Evolutionary conservation across 305 asterid genomes (phyloP).

Genomic region (Solanum hybrid): DNA sequence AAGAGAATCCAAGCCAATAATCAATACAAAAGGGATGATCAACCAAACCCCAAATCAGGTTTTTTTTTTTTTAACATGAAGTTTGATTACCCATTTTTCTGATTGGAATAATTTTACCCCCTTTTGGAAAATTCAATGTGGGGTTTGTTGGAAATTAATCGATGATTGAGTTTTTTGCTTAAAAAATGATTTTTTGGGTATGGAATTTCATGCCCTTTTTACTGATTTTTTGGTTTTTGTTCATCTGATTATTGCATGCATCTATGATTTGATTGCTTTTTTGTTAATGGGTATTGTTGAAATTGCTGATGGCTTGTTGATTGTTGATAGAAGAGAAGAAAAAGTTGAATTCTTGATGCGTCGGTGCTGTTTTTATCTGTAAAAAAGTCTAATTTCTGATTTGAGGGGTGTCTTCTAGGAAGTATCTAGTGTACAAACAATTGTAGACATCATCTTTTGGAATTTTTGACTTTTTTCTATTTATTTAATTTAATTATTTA

Average conservation of each 20-base stretch:
- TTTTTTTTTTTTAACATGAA: conserved; percentile 1
- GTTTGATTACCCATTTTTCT: conserved; percentile 9
- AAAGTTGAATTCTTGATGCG: conserved; percentile 1
- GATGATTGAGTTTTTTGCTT: not conserved
- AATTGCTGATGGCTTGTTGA: not conserved
- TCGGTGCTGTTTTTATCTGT: not conserved
- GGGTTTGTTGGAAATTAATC: conserved; percentile 1
- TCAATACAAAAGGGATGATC: conserved; percentile 17
- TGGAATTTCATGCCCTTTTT: not conserved
- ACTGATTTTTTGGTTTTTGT: not conserved
- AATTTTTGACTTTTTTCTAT: not conserved
- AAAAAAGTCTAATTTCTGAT: not conserved
- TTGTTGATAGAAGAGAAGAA: not conserved
- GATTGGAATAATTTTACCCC: not conserved
- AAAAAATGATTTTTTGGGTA: not conserved
- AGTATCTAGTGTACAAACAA: not conserved
- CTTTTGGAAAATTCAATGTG: conserved; percentile 9
- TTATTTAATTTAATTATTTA: not conserved
- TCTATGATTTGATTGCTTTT: not conserved
- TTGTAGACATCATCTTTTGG: not conserved
- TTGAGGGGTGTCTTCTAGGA: not conserved
- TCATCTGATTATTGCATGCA: not conserved
- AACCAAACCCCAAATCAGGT: conserved; percentile 7
- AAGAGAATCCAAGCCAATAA: conserved; percentile 1
- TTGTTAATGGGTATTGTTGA: not conserved